Evolutionary conservation across 2,329 filamentous ascomycete species (phyloP), one percentile per base, ranked within the genome.

Genomic region (Neurospora sp.): DNA sequence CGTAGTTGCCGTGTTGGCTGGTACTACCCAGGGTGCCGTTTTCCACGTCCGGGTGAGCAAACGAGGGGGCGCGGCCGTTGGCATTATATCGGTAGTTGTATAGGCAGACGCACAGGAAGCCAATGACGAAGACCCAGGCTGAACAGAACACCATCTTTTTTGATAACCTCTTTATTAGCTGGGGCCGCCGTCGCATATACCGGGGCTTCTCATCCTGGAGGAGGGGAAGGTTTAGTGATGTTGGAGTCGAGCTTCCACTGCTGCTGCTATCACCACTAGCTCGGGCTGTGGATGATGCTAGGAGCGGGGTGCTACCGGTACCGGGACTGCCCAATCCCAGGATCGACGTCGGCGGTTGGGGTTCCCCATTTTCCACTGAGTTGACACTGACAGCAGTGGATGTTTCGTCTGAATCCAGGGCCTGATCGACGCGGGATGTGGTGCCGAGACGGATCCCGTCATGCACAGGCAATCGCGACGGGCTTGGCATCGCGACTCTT

Each of bases 51-150:
- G 52, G 8, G 28, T 17, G 12, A 15, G 52, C 52, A 62, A 62
- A 62, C 52, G 52, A 62, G 52, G 52, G 33, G 74, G 70, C 23
- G 43, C 11, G 19, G 69, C 65, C 38, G 39, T 28, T 37, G 70
- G 69, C 39, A 37, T 69, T 33, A 43, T 65, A 62, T 40, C 66
- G 52, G 67, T 36, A 41, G 39, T 62, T 36, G 52, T 62, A 62
- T 62, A 62, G 52, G 52, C 52, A 62, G 52, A 62, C 52, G 23
- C 23, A 62, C 52, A 62, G 52, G 52, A 62, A 62, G 28, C 52
- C 52, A 62, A 36, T 36, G 28, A n/a, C 12, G 4, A 62, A n/a
- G 12, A 15, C 52, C 52, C 52, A 62, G 28, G 15, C 52, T 17
- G 52, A 17, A 62, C 3, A 33, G 23, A 62, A 62, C 52, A 62